Base-by-base conservation (phyloP, 2,329 filamentous ascomycete species). In the Aspergillus glaucus region DNA sequence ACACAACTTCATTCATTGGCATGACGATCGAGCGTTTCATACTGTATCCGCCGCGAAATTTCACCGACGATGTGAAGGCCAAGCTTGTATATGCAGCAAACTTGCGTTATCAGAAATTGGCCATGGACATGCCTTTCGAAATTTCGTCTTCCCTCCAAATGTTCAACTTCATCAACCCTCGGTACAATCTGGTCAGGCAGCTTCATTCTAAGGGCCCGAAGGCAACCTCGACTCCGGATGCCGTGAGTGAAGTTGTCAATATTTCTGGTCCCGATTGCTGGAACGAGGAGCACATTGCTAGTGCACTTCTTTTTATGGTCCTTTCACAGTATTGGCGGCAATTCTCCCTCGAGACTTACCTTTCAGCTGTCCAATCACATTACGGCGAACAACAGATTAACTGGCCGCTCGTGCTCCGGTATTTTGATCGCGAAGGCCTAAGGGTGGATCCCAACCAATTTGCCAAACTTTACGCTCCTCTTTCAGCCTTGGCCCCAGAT, bases 11-110 rank as follows among this genome's bases (percentile, higher is more conserved):
- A 39, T 89, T 93, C 63, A 78, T 96, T 51, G 87, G 87, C 44
- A 75, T 85, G 50, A 85, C 95, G 50, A 77, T 96, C 67, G 88
- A 95, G 67, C 87, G 88, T 58, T 87, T 94, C 59, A 84, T 95
- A 47, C 85, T 93, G 68, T 85, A 91, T 59, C 89, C 91, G 45
- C 89, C 90, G 26, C 87, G 87, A 22, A 89, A 86, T 66, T 94
- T 94, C 74, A 88, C 87, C 61, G 82, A 89, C 47, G 84, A 87
- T 62, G 77, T 84, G 54, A 86, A 90, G 62, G 78, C 87, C 12
- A 77, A 79, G 49, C 54, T 85, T 37, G 73, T 75, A 42, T 79
- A 81, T 62, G 86, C 84, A 55, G 78, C 85, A 49, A 78, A 79
- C 59, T 77, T 85, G 49, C 81, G 88, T 58, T 94, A 88, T 66